These are phyloP conservation scores for Exutisphaerella laricina DNA, from an alignment of 2,329 filamentous ascomycete species.

Conservation along the genomic window DNA sequence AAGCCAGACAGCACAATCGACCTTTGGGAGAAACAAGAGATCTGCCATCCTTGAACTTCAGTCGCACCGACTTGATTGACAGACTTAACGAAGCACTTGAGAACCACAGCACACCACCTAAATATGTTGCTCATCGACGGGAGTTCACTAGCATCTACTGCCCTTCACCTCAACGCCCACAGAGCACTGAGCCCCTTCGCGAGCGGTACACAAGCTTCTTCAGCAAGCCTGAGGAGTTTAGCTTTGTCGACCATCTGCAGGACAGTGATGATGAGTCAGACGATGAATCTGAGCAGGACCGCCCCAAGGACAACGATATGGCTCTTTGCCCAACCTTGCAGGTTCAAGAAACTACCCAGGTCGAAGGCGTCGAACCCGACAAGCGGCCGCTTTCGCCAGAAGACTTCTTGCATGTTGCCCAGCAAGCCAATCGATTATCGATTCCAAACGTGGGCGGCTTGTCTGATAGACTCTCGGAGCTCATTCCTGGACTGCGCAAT, in stretches of 20 bases:
- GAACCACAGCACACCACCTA: constrained; percentile 35
- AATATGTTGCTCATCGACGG: constrained; percentile 32
- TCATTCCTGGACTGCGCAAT: constrained; percentile 41
- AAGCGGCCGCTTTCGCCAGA: constrained; percentile 37
- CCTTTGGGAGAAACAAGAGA: constrained; percentile 36
- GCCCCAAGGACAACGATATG: constrained; percentile 11
- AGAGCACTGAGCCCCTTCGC: constrained; percentile 36
- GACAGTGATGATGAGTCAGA: constrained; percentile 16
- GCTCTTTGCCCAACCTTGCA: constrained; percentile 23
- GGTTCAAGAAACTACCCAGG: constrained; percentile 24
- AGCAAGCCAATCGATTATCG: constrained; percentile 42
- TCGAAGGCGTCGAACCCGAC: constrained; percentile 17
- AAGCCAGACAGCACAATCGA: constrained; percentile 27
- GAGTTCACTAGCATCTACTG: constrained; percentile 31
- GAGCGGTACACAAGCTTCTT: constrained; percentile 45
- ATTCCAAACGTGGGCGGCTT: constrained; percentile 44
- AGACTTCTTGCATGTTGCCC: constrained; percentile 37
- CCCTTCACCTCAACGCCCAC: constrained; percentile 34
- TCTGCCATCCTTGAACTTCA: constrained; percentile 46
- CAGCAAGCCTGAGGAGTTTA: constrained; percentile 38
- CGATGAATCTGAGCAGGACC: constrained; percentile 16
- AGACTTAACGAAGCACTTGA: constrained; percentile 43
- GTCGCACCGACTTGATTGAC: constrained; percentile 42
- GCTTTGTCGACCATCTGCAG: constrained; percentile 20
- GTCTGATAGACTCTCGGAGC: constrained; percentile 42